Conservation (phyloP, 2,329 filamentous ascomycete species). For the Fusarium setosum region DNA sequence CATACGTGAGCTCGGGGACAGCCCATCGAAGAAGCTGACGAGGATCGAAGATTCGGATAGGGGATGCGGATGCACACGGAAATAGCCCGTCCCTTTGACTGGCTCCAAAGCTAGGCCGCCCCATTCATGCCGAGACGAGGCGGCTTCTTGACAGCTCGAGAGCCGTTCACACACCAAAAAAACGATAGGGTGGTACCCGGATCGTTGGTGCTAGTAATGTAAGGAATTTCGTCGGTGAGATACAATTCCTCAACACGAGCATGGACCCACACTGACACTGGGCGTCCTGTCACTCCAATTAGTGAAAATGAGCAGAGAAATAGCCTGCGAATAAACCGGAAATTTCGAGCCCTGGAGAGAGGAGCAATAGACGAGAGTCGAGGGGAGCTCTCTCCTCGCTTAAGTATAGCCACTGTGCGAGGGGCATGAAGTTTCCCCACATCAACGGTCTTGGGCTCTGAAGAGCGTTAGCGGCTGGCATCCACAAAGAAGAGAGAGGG, state of each 20-base stretch:
- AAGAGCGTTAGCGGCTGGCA: slow-evolving; percentile 25
- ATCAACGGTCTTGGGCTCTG: slow-evolving; percentile 30
- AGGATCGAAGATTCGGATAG: slow-evolving; percentile 8
- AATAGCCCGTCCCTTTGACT: slow-evolving; percentile 19
- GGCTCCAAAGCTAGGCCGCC: slow-evolving; percentile 8
- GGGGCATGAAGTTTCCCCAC: slow-evolving; percentile 28
- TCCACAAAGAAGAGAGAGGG: slow-evolving; percentile 15
- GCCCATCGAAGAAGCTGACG: background rate
- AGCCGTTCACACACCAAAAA: slow-evolving; percentile 24
- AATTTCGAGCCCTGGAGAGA: background rate
- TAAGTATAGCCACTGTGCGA: slow-evolving; percentile 38
- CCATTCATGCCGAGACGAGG: slow-evolving; percentile 16
- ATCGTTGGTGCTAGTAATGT: background rate
- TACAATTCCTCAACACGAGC: slow-evolving; percentile 13
- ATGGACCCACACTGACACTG: background rate
- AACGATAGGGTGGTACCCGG: slow-evolving; percentile 8
- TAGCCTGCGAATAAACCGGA: background rate
- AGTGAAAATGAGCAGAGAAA: background rate
- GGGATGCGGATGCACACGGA: slow-evolving; percentile 12
- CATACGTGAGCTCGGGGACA: background rate
- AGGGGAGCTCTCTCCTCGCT: slow-evolving; percentile 8
- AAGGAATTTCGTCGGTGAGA: background rate
- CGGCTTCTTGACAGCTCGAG: slow-evolving; percentile 28
- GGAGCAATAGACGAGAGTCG: background rate
- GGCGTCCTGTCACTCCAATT: background rate